Conservation (phyloP, 2,329 filamentous ascomycete genomes). For the Colletotrichum sp. region DNA sequence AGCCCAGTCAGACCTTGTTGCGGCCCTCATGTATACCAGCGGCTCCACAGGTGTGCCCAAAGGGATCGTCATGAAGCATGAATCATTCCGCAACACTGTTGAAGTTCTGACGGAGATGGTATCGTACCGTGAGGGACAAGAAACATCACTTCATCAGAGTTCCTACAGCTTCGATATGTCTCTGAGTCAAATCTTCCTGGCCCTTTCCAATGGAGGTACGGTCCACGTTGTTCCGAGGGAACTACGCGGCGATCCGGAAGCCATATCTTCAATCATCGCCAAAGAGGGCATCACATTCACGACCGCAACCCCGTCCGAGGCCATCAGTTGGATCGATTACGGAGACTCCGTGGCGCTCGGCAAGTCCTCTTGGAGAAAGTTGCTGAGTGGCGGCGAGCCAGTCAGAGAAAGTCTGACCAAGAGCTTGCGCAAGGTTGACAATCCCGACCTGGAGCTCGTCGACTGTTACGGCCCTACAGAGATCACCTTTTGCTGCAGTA, state of each 20-base stretch:
- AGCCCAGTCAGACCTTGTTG: not conserved
- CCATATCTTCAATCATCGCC: constrained; percentile 38
- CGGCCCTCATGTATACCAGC: constrained; percentile 36
- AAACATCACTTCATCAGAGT: constrained; percentile 41
- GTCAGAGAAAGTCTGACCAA: not conserved
- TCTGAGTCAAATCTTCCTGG: constrained; percentile 38
- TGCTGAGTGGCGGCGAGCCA: constrained; percentile 24
- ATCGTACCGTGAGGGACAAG: constrained; percentile 21
- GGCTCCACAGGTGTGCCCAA: constrained; percentile 42
- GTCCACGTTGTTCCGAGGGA: constrained; percentile 36
- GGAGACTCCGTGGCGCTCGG: constrained; percentile 6
- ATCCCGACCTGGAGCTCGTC: not conserved
- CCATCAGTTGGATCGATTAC: constrained; percentile 31
- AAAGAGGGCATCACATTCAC: constrained; percentile 41
- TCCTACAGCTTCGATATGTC: constrained; percentile 47
- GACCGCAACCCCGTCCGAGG: constrained; percentile 46
- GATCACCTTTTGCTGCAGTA: constrained; percentile 18
- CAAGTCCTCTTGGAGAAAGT: constrained; percentile 23
- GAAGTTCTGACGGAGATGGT: not conserved
- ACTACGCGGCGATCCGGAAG: constrained; percentile 35
- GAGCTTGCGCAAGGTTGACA: constrained; percentile 23
- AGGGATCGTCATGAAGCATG: constrained; percentile 39
- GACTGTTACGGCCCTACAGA: constrained; percentile 35
- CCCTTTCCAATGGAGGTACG: constrained; percentile 39
- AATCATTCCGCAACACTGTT: constrained; percentile 31